Evolutionary conservation across 352 stramenopile species (phyloP).

Genomic region (Phytophthora megakarya): DNA sequence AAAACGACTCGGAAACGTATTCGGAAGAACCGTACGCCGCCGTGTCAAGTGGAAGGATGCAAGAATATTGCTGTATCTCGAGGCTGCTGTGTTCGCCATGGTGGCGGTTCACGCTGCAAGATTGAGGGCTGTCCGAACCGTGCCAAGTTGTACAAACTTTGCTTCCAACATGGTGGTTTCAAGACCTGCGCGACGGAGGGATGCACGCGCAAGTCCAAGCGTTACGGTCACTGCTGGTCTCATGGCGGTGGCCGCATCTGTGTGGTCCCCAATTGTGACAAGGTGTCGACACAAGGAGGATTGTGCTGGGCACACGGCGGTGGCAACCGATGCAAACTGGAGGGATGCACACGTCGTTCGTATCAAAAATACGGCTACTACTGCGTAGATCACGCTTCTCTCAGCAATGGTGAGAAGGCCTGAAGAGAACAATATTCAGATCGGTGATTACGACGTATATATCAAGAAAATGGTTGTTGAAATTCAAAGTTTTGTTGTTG

Average conservation of each 20-base stretch:
- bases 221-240: slow-evolving; percentile 71
- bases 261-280: slow-evolving; percentile 51
- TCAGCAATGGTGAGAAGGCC: slow-evolving; percentile 9
- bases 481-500: background rate
- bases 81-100: slow-evolving; percentile 60
- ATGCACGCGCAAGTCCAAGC: slow-evolving; percentile 68
- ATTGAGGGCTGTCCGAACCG: slow-evolving; percentile 30
- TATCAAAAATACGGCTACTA: slow-evolving; percentile 37
- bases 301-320: slow-evolving; percentile 32
- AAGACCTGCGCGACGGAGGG: slow-evolving; percentile 63
- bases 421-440: slow-evolving; percentile 7
- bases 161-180: slow-evolving; percentile 39
- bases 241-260: slow-evolving; percentile 72
- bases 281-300: slow-evolving; percentile 49
- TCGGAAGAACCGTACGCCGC: slow-evolving; percentile 52
- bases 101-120: slow-evolving; percentile 56
- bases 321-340: slow-evolving; percentile 30
- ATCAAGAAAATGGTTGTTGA: background rate
- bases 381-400: slow-evolving; percentile 44
- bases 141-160: slow-evolving; percentile 32
- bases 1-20: slow-evolving; percentile 23
- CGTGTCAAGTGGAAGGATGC: slow-evolving; percentile 65
- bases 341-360: slow-evolving; percentile 23
- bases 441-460: background rate
- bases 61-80: slow-evolving; percentile 60